phyloP scores from a whole-genome alignment of 495 filamentous ascomycete genomes.

The Pseudotulostoma volvatum region DNA sequence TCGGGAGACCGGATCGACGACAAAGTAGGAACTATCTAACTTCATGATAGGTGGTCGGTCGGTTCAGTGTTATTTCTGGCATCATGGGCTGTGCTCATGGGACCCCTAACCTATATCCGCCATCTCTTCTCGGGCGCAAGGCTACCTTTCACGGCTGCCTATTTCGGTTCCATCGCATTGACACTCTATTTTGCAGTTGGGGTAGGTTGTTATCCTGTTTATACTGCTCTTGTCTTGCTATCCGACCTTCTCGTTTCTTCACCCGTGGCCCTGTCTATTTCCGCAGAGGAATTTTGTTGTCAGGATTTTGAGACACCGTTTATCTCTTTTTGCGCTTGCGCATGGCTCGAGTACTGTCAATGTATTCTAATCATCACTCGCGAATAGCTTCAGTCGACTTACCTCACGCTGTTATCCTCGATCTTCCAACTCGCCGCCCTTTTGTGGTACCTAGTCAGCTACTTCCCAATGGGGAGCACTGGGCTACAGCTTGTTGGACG shows the following conservation, averaged over 20 bases:
- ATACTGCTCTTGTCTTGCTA: not conserved
- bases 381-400: slow-evolving; percentile 53
- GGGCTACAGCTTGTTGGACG: slow-evolving; percentile 73
- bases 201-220: slow-evolving; percentile 35
- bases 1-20: not conserved
- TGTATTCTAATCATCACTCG: slow-evolving; percentile 4
- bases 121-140: slow-evolving; percentile 76
- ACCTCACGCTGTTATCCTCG: slow-evolving; percentile 71
- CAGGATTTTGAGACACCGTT: too few relatives aligned
- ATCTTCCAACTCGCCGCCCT: slow-evolving; percentile 69
- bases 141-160: slow-evolving; percentile 87
- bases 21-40: too few relatives aligned
- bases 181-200: slow-evolving; percentile 84
- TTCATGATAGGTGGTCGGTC: slow-evolving; percentile 64
- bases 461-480: slow-evolving; percentile 92
- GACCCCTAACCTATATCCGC: slow-evolving; percentile 60
- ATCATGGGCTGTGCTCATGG: slow-evolving; percentile 91
- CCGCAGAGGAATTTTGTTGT: not conserved
- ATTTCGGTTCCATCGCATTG: slow-evolving; percentile 85
- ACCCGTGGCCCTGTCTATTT: slow-evolving; percentile 8
- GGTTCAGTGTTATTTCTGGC: slow-evolving; percentile 79
- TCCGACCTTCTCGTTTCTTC: not conserved
- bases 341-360: too few relatives aligned
- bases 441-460: slow-evolving; percentile 89
- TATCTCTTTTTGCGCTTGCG: too few relatives aligned